phyloP scores from a whole-genome alignment of 2,329 filamentous ascomycete species.

The Blastomyces gilchristii region DNA sequence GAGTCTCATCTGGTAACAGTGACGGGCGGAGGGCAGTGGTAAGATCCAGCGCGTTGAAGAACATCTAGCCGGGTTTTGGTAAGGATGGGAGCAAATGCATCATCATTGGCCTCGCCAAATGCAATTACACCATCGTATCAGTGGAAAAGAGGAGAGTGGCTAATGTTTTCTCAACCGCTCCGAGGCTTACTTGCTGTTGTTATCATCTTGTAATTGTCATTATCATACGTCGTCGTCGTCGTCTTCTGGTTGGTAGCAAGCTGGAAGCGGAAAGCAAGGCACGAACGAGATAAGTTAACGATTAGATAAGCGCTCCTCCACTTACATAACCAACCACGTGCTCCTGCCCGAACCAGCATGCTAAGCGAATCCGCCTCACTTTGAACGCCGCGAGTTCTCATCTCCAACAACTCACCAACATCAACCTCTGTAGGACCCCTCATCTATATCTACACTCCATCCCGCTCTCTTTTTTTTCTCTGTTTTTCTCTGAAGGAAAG shows the following conservation, averaged over 20 bases:
- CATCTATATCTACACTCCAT: background rate
- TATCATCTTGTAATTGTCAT: background rate
- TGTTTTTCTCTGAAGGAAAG: background rate
- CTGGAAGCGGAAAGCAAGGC: background rate
- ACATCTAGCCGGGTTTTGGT: conserved; percentile 61
- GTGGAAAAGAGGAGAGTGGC: background rate
- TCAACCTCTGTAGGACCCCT: background rate
- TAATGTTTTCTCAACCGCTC: background rate
- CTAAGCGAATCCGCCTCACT: conserved; percentile 16
- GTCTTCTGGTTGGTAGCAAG: background rate
- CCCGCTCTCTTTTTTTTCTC: background rate
- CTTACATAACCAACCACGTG: background rate
- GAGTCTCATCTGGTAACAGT: conserved; percentile 83
- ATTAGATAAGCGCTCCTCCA: background rate
- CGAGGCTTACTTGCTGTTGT: background rate
- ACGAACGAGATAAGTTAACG: background rate
- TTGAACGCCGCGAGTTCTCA: background rate
- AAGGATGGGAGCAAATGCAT: conserved; percentile 9
- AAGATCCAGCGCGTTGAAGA: conserved; percentile 88
- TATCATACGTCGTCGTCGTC: background rate
- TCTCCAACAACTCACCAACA: background rate
- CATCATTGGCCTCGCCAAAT: conserved; percentile 11
- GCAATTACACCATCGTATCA: background rate
- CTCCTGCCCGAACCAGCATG: conserved; percentile 9
- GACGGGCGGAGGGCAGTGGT: conserved; percentile 91